Percentiles rank a stretch among this genome's conserved stretches.
Evolutionary conservation across 2,329 filamentous ascomycete genomes (phyloP).

Genomic region (Neurospora sp.): DNA sequence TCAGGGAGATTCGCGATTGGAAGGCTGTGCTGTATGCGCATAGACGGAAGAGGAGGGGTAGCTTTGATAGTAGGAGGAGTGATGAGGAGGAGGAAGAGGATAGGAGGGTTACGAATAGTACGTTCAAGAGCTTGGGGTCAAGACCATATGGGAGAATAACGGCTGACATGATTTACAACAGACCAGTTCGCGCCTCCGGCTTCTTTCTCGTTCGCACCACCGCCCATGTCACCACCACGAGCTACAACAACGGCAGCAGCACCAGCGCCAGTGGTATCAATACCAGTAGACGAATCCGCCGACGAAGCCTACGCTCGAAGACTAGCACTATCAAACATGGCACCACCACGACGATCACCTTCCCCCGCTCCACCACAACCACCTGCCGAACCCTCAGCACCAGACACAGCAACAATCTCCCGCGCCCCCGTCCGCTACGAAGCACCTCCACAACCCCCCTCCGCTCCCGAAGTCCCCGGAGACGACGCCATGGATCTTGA

Average conservation of each 20-base stretch:
- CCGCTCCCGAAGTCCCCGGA: slow-evolving; percentile 23
- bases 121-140: slow-evolving; percentile 5
- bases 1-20: slow-evolving; percentile 74
- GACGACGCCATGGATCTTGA: slow-evolving; percentile 28
- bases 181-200: slow-evolving; percentile 51
- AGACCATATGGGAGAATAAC: background rate
- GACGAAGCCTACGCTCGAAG: slow-evolving; percentile 61
- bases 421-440: slow-evolving; percentile 21
- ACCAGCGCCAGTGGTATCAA: slow-evolving; percentile 9
- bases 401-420: slow-evolving; percentile 22
- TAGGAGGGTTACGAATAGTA: slow-evolving; percentile 25
- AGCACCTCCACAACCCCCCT: slow-evolving; percentile 26
- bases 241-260: slow-evolving; percentile 27
- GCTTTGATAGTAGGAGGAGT: slow-evolving; percentile 36
- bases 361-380: slow-evolving; percentile 24
- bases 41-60: slow-evolving; percentile 40
- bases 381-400: slow-evolving; percentile 23
- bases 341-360: slow-evolving; percentile 23
- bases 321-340: slow-evolving; percentile 42
- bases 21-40: slow-evolving; percentile 71
- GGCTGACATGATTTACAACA: slow-evolving; percentile 21
- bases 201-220: slow-evolving; percentile 47
- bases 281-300: slow-evolving; percentile 50
- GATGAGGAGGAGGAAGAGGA: slow-evolving; percentile 25
- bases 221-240: slow-evolving; percentile 38